Evolutionary conservation across 306 rosid species (phyloP), one percentile per base, ranked within the genome.

Genomic region (Medicago arabica): DNA sequence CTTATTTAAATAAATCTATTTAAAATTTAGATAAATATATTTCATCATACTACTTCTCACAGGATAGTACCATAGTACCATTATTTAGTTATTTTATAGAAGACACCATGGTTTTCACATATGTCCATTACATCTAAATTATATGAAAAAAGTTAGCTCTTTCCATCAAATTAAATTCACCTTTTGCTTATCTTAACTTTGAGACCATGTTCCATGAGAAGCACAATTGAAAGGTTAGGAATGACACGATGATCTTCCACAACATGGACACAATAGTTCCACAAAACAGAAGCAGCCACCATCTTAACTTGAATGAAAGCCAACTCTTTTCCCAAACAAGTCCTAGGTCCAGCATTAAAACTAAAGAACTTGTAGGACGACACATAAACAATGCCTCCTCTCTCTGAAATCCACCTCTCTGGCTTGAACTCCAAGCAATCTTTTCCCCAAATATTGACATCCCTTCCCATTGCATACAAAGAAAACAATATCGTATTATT

Each of bases 391-490:
- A 85, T 43, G 8, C 74, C 49, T 13, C 87, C 88, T 31, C 28
- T 36, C 9, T 83, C 83, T 0, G 84, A 74, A 2, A 89, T 78
- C 94, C 94, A 89, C 19, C 94, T 82, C 74, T 86, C 90, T 3
- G 95, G 92, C 81, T 86, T 89, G 75, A 84, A 89, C 49, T 89
- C 92, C 46, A 41, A 36, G 66, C 69, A 85, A 66, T 89, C 92
- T 41, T 75, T 9, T 2, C 91, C 95, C 91, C 90, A 87, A 6
- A 87, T 84, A 1, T 61, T 53, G 65, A 72, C 80, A 81, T 51
- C 47, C 50, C 95, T 87, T 3, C 95, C 95, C 86, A 85, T 80
- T 15, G 90, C 75, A 47, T 89, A 89, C n/a, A 80, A 5, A 4
- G 75, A 73, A 47, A 80, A 11, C 11, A 85, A 8, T 9, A 89